Conservation (phyloP, 257 asterid species). For the Prunella vulgaris region DNA sequence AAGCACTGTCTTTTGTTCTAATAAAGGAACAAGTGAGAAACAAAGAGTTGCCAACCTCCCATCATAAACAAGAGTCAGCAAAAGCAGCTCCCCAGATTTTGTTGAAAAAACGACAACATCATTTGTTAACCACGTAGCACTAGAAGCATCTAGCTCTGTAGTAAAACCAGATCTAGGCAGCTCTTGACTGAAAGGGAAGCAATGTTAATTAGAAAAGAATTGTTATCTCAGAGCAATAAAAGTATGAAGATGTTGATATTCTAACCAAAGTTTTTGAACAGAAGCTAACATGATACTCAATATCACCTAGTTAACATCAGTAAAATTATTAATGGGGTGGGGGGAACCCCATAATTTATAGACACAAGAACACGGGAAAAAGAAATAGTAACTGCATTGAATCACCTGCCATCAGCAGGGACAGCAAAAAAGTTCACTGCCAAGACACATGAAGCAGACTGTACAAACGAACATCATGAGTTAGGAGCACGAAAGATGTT, state of each 20-base stretch:
- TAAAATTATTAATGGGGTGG: conserved; percentile 6
- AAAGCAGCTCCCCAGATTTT: conserved; percentile 90
- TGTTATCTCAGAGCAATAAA: neutral
- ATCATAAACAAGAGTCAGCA: conserved; percentile 82
- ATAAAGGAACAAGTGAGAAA: conserved; percentile 13
- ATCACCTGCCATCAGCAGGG: conserved; percentile 71
- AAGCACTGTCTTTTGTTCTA: conserved; percentile 7
- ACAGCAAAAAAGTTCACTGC: conserved; percentile 81
- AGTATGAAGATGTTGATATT: conserved; percentile 8
- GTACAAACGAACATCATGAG: conserved; percentile 35
- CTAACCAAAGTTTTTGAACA: conserved; percentile 10
- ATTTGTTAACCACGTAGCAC: conserved; percentile 87
- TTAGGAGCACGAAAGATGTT: conserved; percentile 25
- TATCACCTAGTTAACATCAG: conserved; percentile 7
- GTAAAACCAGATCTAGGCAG: conserved; percentile 70
- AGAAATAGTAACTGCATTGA: conserved; percentile 18
- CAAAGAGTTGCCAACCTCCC: conserved; percentile 63
- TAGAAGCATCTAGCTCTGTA: conserved; percentile 90
- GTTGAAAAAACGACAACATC: conserved; percentile 94
- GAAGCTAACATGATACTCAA: neutral
- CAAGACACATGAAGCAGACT: conserved; percentile 86
- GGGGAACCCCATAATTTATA: neutral
- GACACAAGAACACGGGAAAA: conserved; percentile 6
- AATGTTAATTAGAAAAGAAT: conserved; percentile 22
- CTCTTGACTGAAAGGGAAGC: conserved; percentile 58